Conservation (phyloP, 2,329 filamentous ascomycete genomes). For the Aspergillus phoenicis region DNA sequence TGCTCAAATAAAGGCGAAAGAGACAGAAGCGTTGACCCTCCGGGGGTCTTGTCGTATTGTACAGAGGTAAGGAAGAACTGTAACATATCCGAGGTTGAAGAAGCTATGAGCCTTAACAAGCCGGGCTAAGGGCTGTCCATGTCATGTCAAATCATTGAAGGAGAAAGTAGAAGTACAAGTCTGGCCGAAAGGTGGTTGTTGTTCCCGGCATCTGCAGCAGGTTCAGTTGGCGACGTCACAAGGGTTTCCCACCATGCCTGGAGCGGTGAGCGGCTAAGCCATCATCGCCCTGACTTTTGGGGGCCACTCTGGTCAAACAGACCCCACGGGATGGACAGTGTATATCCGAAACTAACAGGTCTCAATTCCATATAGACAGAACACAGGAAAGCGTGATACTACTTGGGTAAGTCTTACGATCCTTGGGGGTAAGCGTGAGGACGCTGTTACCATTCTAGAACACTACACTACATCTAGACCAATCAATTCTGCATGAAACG, state of each 20-base stretch:
- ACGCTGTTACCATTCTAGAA: constrained; percentile 4
- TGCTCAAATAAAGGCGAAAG: constrained; percentile 26
- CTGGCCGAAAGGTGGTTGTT: neutral
- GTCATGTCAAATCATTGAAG: constrained; percentile 2
- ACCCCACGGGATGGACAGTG: constrained; percentile 1
- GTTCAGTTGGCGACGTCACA: constrained; percentile 23
- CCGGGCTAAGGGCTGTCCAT: constrained; percentile 14
- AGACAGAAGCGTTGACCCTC: constrained; percentile 27
- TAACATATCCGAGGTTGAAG: constrained; percentile 31
- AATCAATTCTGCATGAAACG: constrained; percentile 16
- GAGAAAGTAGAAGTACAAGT: constrained; percentile 6
- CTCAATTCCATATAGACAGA: neutral
- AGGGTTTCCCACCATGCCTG: constrained; percentile 9
- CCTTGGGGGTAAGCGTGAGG: neutral
- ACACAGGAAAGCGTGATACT: neutral
- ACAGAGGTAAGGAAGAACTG: constrained; percentile 25
- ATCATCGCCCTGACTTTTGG: neutral
- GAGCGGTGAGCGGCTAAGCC: constrained; percentile 15
- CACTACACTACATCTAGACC: constrained; percentile 10
- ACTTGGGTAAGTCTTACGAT: neutral
- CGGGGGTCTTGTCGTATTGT: constrained; percentile 29
- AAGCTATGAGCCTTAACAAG: constrained; percentile 10
- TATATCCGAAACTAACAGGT: neutral
- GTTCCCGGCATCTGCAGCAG: constrained; percentile 9
- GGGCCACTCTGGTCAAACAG: neutral